These are phyloP conservation scores for Rhizophlyctis rosea DNA, from an alignment of 192 early-diverging fungal genomes.

Conservation along the genomic window DNA sequence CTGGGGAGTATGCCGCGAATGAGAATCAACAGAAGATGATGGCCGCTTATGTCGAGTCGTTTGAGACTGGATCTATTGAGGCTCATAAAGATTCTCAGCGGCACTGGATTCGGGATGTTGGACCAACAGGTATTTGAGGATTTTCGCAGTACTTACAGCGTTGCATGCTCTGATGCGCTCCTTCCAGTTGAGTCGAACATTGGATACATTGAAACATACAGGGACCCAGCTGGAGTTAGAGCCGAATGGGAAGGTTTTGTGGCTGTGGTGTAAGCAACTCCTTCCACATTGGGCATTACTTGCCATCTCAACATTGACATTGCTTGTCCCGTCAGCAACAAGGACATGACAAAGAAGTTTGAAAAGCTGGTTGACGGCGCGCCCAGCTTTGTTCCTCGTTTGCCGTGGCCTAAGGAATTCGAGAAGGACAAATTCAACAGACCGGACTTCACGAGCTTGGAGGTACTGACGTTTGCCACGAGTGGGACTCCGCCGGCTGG, in stretches of 20 bases:
- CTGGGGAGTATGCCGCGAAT: constrained; percentile 51
- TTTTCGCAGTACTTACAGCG: neutral
- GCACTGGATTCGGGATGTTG: constrained; percentile 56
- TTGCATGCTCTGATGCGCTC: neutral
- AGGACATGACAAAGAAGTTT: constrained; percentile 57
- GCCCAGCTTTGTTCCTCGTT: constrained; percentile 37
- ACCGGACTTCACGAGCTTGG: constrained; percentile 59
- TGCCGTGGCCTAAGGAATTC: constrained; percentile 54
- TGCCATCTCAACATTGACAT: no score
- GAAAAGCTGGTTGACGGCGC: constrained; percentile 52
- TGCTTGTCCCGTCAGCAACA: no score
- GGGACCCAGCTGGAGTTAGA: constrained; percentile 57
- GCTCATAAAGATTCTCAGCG: constrained; percentile 54
- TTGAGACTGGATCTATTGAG: constrained; percentile 57
- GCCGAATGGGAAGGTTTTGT: constrained; percentile 69
- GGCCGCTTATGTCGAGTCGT: constrained; percentile 43
- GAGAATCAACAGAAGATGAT: constrained; percentile 53
- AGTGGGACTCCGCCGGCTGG: constrained; percentile 43
- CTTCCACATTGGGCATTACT: no score
- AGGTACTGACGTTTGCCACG: constrained; percentile 56
- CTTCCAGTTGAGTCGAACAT: constrained; percentile 55
- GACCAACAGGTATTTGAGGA: constrained; percentile 28
- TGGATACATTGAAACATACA: constrained; percentile 63
- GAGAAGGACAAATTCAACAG: constrained; percentile 54
- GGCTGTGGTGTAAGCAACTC: constrained; percentile 48